Base-by-base conservation (phyloP, 2,329 filamentous ascomycete genomes). In the Alternaria gansuensis region DNA sequence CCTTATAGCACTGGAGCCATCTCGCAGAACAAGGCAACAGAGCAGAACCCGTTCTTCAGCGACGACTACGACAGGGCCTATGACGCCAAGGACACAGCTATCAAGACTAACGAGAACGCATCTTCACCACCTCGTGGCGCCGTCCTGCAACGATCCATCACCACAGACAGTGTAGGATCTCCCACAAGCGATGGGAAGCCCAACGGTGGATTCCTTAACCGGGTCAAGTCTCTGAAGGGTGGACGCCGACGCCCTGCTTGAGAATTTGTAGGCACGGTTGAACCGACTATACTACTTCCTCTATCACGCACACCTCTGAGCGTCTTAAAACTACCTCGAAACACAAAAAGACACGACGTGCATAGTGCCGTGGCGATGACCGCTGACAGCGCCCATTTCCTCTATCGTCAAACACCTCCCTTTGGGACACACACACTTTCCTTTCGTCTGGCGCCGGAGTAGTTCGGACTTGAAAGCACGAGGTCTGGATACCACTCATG, bases 31-130 rank as follows among this genome's bases (percentile, higher is more conserved):
- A 79, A 64, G 73, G 77, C 53, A 68, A 79, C 66, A 6, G 81
- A 82, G 66, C 81, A 81, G 59, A 96, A 94, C 75, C 92, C 92
- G 0, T 97, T 96, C 81, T 93, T 93, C 76, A 84, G 87, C 51
- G 67, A 71, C 45, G 92, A 97, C 63, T 96, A 90, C 66, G 86
- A 89, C 65, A 81, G 83, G 48, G 87, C 85, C 11, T 89, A 88
- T 70, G 86, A 88, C 49, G 86, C 80, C 73, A 90, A 90, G 75
- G 85, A 85, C 21, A 82, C 84, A 31, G 81, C 82, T 52, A 87
- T 90, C 69, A 82, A 77, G 54, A 79, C 81, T 60, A 80, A 80
- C 23, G 83, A 86, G 28, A 14, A 68, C 21, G 69, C 57, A 21
- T 57, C 62, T 11, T 77, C 76, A 14, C 72, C 76, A 4, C 62